A percentile compares a stretch with the other conserved stretches of the same genome.
Conservation (phyloP, 2,329 filamentous ascomycete species). For the Fusarium continuum region DNA sequence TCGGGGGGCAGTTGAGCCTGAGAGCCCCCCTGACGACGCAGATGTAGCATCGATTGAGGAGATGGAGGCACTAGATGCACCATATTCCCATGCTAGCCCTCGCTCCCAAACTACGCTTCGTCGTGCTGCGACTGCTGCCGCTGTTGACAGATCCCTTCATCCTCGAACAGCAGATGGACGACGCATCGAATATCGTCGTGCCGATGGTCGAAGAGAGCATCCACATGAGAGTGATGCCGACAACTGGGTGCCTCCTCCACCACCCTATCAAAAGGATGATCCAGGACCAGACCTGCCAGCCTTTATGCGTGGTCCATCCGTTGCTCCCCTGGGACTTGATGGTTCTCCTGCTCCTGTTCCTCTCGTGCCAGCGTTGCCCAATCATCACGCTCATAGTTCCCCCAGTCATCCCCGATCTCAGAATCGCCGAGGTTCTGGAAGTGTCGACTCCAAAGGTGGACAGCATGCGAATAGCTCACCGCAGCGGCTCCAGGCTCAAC, state of each 20-base stretch:
- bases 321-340: slow-evolving; percentile 48
- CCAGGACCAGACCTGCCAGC: slow-evolving; percentile 62
- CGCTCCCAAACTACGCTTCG: slow-evolving; percentile 75
- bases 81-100: slow-evolving; percentile 77
- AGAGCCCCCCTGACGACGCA: slow-evolving; percentile 50
- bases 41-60: slow-evolving; percentile 62
- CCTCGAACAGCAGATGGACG: slow-evolving; percentile 64
- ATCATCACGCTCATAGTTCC: neutral
- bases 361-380: slow-evolving; percentile 15
- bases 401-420: neutral
- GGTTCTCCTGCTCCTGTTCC: slow-evolving; percentile 41
- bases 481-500: slow-evolving; percentile 44
- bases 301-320: slow-evolving; percentile 62
- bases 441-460: slow-evolving; percentile 10
- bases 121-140: slow-evolving; percentile 79
- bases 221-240: slow-evolving; percentile 89
- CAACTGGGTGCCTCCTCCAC: slow-evolving; percentile 87
- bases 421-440: neutral
- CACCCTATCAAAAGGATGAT: slow-evolving; percentile 77
- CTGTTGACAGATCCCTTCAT: slow-evolving; percentile 74
- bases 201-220: slow-evolving; percentile 75
- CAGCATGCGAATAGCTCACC: slow-evolving; percentile 5
- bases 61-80: slow-evolving; percentile 72
- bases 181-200: slow-evolving; percentile 70
- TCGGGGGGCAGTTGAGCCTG: slow-evolving; percentile 27